A percentile compares a stretch with the other conserved stretches of the same genome.
phyloP scores from a whole-genome alignment of 306 rosid species.

The Trifolium subterraneum region DNA sequence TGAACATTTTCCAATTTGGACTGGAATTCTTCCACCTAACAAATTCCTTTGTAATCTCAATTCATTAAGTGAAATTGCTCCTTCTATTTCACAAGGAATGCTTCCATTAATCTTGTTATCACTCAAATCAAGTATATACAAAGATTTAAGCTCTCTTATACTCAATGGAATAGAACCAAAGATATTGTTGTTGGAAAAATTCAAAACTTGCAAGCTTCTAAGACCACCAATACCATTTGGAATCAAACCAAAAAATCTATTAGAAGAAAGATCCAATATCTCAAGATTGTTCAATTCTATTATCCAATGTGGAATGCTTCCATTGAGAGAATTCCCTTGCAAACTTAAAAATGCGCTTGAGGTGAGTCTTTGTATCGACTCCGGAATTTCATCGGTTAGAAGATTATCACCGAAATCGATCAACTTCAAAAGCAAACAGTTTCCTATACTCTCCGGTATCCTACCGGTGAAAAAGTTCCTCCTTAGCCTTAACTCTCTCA shows the following conservation, averaged over 20 bases:
- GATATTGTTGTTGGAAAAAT: conserved; percentile 72
- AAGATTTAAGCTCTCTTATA: conserved; percentile 70
- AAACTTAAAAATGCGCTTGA: conserved; percentile 70
- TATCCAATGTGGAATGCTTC: conserved; percentile 79
- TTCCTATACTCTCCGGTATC: conserved; percentile 72
- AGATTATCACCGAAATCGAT: conserved; percentile 78
- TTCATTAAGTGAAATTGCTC: conserved; percentile 68
- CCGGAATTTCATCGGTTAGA: conserved; percentile 72
- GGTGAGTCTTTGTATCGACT: conserved; percentile 68
- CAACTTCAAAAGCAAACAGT: conserved; percentile 60
- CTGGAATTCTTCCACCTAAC: conserved; percentile 77
- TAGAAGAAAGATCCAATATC: conserved; percentile 70
- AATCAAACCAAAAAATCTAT: conserved; percentile 73
- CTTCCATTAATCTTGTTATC: conserved; percentile 74
- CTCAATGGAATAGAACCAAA: conserved; percentile 74
- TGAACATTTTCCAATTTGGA: conserved; percentile 68
- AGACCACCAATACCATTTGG: conserved; percentile 81
- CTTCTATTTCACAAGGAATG: conserved; percentile 80
- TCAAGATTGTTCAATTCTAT: conserved; percentile 74
- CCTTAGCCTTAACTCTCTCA: conserved; percentile 63
- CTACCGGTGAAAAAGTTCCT: conserved; percentile 66
- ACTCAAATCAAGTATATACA: conserved; percentile 74
- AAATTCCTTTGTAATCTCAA: conserved; percentile 79
- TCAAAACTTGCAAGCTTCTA: conserved; percentile 69
- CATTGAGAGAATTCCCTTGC: conserved; percentile 67